Base-by-base conservation (phyloP, 208 protist genomes). In the Zelonia costaricensis region DNA sequence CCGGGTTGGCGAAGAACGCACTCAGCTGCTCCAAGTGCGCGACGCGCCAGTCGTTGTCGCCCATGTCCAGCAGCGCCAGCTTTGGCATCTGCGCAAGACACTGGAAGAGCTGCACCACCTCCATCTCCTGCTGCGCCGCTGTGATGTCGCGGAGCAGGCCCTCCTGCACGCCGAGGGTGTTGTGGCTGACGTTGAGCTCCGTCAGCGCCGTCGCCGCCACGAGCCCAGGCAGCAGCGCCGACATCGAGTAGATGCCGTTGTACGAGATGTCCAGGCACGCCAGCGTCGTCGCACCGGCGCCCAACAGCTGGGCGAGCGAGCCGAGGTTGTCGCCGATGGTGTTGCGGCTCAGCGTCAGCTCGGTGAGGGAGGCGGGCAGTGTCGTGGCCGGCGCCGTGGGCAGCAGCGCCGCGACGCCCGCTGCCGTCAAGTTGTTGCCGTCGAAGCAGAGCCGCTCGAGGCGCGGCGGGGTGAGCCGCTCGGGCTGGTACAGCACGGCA, bases 311-410 rank as follows among this genome's bases (percentile, higher is more conserved):
- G 25, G 58, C 64, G 15, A 90, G 57, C 23, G 76, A 40, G 15
- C 58, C 73, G 31, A 91, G 55, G 15, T 39, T 73, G 44, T 90
- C 78, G 7, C 72, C 75, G 31, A 94, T 74, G 52, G 44, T 57
- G 69, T 92, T 94, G 43, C 85, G 84, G 23, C 67, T 74, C 22
- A 95, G 70, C 53, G 88, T 75, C 22, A 95, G 70, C 55, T 88
- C 83, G 15, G 39, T 36, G 49, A 95, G 62, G 15, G 56, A 30
- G 15, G 62, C 31, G 3, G 39, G 39, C 2, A 57, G 10, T 13
- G 38, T 35, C 27, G 36, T 15, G 39, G 15, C 46, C 22, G 39
- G 31, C 40, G 67, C 72, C 3, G 56, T 20, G 2, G 70, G 60
- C 35, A 88, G 80, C 53, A 92, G 59, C 18, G 82, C 69, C 12